Base-by-base conservation (phyloP, 768 basidiomycete genomes). In the Gloeopeniophorella convolvens region DNA sequence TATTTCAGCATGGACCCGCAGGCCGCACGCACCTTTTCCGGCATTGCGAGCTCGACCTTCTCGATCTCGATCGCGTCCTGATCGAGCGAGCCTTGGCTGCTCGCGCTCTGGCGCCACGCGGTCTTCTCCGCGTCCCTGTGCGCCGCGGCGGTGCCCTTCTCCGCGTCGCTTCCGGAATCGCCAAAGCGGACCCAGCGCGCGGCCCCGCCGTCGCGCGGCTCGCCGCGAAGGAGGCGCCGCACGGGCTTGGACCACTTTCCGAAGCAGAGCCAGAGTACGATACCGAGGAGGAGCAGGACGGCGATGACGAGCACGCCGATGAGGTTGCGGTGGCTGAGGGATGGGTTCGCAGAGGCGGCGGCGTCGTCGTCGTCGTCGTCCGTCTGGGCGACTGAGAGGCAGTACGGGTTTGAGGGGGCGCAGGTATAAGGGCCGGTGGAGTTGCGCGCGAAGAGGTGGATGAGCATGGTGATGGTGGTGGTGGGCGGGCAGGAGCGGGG, bases 251-350 rank as follows among this genome's bases (percentile, higher is more conserved):
- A 56, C 59, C 59, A 60, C 49, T 58, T 52, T 32, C 59, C 59
- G 36, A 63, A 60, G 35, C 55, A 48, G 47, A 63, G 46, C 59
- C 60, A 62, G 44, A 66, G 63, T 16, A 40, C 48, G 56, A 51
- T 10, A 8, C 34, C 57, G 42, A 49, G 32, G 26, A 44, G 15
- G 9, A 56, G 16, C 4, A 58, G 49, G 10, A 57, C 41, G 20
- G 51, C 61, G 48, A 65, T 48, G 47, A 61, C 48, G 59, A 63
- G 51, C 45, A 65, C 47, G 42, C 61, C 59, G 37, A 61, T 46
- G 44, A 61, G 57, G 59, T 63, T 62, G 49, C 51, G 51, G 28
- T 51, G 52, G 12, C 36, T 53, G 51, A 62, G 32, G 15, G 16
- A 24, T 24, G 50, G 48, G 26, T 45, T 47, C 27, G 18, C 41